Evolutionary conservation across 495 filamentous ascomycete genomes (phyloP), one percentile per base, ranked within the genome.

Genomic region (Neurospora tetrasperma): DNA sequence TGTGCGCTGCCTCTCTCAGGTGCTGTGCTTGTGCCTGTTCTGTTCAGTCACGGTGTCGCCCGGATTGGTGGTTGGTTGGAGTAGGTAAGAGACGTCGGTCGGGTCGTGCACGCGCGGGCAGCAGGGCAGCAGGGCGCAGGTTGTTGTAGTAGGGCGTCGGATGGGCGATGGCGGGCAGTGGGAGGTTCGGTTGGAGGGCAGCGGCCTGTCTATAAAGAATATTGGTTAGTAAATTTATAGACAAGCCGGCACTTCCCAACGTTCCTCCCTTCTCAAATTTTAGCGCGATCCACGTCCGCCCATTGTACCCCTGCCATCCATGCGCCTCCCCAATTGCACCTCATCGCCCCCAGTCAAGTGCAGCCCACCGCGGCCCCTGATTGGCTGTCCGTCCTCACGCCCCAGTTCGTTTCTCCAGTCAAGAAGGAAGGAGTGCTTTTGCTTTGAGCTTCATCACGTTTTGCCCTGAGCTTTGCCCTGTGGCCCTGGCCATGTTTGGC

Each of bases 221-320:
- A 77, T 80, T 77, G 78, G 77, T 79, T 79, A 66, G 54, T 79
- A 79, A 78, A 80, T 82, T 82, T 82, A 80, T 82, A 82, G 79
- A 82, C 80, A 80, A 66, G 74, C 78, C 70, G 69, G 74, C 72
- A 69, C 71, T 77, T 76, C 76, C 78, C 74, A 79, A 78, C 77
- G 76, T 76, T 72, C 75, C 74, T 78, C 74, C 76, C 74, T 72
- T 66, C 54, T 71, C 78, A 76, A 73, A 75, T 78, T 73, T 79
- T 80, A 80, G 78, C 78, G 78, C 77, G 75, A 78, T 79, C 73
- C 76, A 73, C 42, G 38, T 66, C 72, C 69, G 76, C 77, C 73
- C 76, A 73, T 48, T 48, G 39, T 66, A 73, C 69, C 77, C 78
- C 74, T 75, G 72, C 42, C 54, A 66, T 74, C 77, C 77, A 76